Base-by-base conservation (phyloP, 164 flowering plant species). In the Santalum album region DNA sequence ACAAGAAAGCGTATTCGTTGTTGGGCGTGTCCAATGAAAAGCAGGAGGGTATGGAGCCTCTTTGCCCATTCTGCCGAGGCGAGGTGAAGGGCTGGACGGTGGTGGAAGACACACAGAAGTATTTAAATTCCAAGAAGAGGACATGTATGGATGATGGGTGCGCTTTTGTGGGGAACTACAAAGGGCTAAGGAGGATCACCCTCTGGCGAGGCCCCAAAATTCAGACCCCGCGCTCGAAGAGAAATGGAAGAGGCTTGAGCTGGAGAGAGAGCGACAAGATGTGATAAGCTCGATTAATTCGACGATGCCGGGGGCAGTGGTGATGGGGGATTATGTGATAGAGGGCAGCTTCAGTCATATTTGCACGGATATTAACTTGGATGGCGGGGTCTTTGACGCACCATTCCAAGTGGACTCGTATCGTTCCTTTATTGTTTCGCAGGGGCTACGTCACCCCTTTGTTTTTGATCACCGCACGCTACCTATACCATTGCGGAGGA, bases 71-170 rank as follows among this genome's bases (percentile, higher is more conserved):
- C 15, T 80, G 86, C 44, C 58, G 86, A 6, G 83, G 86, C 1
- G 76, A 78, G 55, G 83, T 80, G 39, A 80, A 76, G 54, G 86
- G 83, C 27, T 80, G 80, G 80, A 80, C 86, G 12, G 81, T 78
- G 42, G 82, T 80, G 32, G 83, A 78, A 49, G 64, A 71, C 0
- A 83, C 79, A 0, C 62, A 83, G 14, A 61, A 71, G 38, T 69
- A 75, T 57, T 65, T 78, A 6, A 75, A 80, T 55, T 38, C 71
- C 1, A 80, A 80, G 61, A 78, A 72, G 38, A 65, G 86, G 48
- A 65, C 63, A 14, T 80, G 86, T 71, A 75, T 78, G 82, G 78
- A 73, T 53, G 79, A 80, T n/a, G 68, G 63, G 21, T 80, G 85
- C 58, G 57, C 73, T 0, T 80, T 75, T 61, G 45, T 60, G 18